These are phyloP conservation scores for Martensiomyces pterosporus DNA, from an alignment of 192 early-diverging fungal species.

Conservation along the genomic window DNA sequence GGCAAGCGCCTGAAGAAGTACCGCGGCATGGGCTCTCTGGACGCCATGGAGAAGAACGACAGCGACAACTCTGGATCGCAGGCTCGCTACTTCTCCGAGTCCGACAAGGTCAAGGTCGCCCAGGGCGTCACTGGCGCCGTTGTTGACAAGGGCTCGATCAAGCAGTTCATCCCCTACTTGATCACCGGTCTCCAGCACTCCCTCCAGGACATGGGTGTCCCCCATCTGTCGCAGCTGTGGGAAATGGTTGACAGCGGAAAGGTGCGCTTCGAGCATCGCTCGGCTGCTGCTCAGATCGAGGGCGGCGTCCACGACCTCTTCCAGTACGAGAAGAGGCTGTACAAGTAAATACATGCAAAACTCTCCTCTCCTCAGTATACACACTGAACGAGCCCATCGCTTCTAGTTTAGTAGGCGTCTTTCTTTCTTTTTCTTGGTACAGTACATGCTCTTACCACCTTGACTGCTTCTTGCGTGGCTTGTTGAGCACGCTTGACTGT, in stretches of 20 bases:
- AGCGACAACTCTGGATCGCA: slow-evolving; percentile 69
- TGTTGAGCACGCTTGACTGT: too few species aligned
- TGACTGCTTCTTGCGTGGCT: too few species aligned
- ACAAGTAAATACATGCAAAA: slow-evolving; percentile 29
- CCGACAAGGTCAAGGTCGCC: slow-evolving; percentile 97
- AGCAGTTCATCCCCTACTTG: slow-evolving; percentile 90
- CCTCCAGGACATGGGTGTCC: slow-evolving; percentile 94
- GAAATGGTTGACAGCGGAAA: slow-evolving; percentile 61
- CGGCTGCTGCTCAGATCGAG: slow-evolving; percentile 91
- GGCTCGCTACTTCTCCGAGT: slow-evolving; percentile 94
- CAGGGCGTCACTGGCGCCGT: slow-evolving; percentile 97
- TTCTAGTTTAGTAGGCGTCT: too few species aligned
- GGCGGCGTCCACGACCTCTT: slow-evolving; percentile 92
- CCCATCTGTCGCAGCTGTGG: slow-evolving; percentile 63
- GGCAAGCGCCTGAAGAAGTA: slow-evolving; percentile 97
- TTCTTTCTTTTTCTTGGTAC: too few species aligned
- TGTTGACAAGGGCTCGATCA: slow-evolving; percentile 94
- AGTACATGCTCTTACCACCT: too few species aligned
- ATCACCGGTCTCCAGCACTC: slow-evolving; percentile 93
- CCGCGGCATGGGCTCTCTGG: slow-evolving; percentile 98
- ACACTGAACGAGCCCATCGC: too few species aligned
- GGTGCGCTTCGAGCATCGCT: slow-evolving; percentile 92
- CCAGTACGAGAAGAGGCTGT: slow-evolving; percentile 77
- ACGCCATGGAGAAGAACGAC: slow-evolving; percentile 80
- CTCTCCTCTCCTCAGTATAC: background rate